These are phyloP conservation scores for Neurospora sp. DNA, from an alignment of 495 filamentous ascomycete genomes.

Conservation along the genomic window DNA sequence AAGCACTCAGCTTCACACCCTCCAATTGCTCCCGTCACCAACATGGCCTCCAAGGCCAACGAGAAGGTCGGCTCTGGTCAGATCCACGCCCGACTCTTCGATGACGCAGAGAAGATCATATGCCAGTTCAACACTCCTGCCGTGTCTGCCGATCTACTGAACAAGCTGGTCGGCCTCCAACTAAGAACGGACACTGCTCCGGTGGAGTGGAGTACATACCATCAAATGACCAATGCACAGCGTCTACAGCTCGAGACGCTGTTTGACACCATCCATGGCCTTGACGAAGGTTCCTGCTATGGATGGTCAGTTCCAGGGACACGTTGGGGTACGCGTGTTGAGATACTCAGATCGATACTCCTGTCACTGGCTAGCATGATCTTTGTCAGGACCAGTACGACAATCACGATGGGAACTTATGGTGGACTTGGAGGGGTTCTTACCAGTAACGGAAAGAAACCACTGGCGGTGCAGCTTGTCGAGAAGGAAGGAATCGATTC, in stretches of 20 bases:
- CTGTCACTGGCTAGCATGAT: background rate
- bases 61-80: background rate
- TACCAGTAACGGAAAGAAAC: no score
- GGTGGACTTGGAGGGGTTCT: no score
- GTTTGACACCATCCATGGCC: background rate
- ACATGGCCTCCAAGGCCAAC: background rate
- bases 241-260: background rate
- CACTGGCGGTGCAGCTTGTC: background rate
- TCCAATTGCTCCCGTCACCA: background rate
- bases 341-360: background rate
- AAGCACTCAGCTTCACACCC: background rate
- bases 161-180: background rate
- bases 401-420: background rate
- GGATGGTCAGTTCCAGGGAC: no score
- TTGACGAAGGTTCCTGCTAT: background rate
- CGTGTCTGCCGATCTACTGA: background rate
- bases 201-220: background rate
- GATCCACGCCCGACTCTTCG: fast-evolving
- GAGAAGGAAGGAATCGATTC: background rate
- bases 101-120: background rate
- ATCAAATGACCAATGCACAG: background rate
- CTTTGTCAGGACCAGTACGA: background rate
- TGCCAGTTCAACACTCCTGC: background rate
- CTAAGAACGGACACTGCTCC: fast-evolving
- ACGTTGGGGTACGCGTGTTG: no score